Base-by-base conservation (phyloP, 2,329 filamentous ascomycete species). In the Thielaviopsis musarum region DNA sequence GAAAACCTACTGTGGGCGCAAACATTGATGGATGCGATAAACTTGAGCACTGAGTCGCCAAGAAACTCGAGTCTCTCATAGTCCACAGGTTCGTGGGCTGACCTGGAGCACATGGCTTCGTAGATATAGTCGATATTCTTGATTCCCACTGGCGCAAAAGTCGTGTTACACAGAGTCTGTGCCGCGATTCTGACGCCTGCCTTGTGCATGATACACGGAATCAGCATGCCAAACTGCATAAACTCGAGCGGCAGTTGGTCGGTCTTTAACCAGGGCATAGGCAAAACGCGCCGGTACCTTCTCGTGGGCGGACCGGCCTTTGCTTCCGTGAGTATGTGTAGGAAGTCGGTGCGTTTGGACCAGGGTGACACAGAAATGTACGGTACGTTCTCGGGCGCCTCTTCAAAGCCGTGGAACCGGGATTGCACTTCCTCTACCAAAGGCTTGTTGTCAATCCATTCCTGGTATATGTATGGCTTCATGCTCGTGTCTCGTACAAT, bases 41-140 rank as follows among this genome's bases (percentile, higher is more conserved):
- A 80, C 66, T 97, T 97, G 45, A 97, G 75, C 1, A 95, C 75
- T 0, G 82, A 83, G 66, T 97, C 91, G 0, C 93, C 93, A 0
- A 96, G 72, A 64, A 94, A 94, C 67, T 97, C 93, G 0, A 95
- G 73, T 2, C 86, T 77, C 65, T 97, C 86, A 67, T 96, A 96
- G 64, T 95, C 79, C 0, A 75, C 77, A 1, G 72, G 68, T 54
- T 83, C 81, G 2, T 70, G 67, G 0, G 87, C 82, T 1, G 75
- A 75, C 0, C 83, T 80, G 0, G 87, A 75, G 56, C 79, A 87
- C 56, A 94, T 84, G 1, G 91, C 89, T 10, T 81, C 83, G 1
- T 82, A 68, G 0, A 94, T 67, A 38, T 85, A 71, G 0, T 72
- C 69, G 2, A 80, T 63, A 63, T 85, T 70, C 0, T 69, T 68